Conservation (phyloP, 1,284 basidiomycete species). For the Microbotryum intermedium region DNA sequence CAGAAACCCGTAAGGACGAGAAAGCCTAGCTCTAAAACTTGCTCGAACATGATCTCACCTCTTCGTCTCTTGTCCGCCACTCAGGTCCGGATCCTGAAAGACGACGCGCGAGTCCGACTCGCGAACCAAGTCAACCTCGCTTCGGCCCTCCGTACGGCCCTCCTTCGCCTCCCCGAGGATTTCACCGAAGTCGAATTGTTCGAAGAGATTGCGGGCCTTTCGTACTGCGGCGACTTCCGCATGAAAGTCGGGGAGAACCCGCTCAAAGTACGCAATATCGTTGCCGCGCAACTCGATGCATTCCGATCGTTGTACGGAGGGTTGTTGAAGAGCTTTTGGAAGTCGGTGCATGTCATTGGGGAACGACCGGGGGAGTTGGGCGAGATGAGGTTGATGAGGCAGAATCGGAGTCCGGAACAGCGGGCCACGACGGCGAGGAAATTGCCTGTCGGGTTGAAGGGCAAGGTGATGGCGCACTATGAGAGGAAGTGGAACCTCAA, state of each 20-base stretch:
- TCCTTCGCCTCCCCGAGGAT: constrained; percentile 52
- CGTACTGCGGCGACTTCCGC: constrained; percentile 82
- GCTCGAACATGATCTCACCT: no score
- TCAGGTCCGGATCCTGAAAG: constrained; percentile 67
- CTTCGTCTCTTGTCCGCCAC: background rate
- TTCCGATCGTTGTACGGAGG: constrained; percentile 82
- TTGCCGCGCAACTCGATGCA: constrained; percentile 66
- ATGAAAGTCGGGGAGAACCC: constrained; percentile 90
- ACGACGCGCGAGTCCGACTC: constrained; percentile 76
- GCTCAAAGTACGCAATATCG: constrained; percentile 87
- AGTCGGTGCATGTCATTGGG: constrained; percentile 28
- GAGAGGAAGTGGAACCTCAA: constrained; percentile 30
- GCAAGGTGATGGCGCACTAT: constrained; percentile 52
- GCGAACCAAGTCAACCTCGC: constrained; percentile 89
- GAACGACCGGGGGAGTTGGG: constrained; percentile 10
- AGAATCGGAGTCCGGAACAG: constrained; percentile 59
- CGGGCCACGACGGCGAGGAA: constrained; percentile 64
- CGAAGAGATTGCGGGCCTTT: constrained; percentile 73
- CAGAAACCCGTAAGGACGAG: constrained; percentile 66
- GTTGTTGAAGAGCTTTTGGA: constrained; percentile 40
- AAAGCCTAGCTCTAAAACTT: background rate
- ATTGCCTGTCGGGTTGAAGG: constrained; percentile 60
- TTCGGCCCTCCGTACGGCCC: constrained; percentile 74
- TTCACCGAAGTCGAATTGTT: constrained; percentile 77
- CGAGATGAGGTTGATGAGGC: constrained; percentile 39